These are phyloP conservation scores for Metschnikowia cubensis DNA, from an alignment of 805 yeast genomes.

Conservation along the genomic window DNA sequence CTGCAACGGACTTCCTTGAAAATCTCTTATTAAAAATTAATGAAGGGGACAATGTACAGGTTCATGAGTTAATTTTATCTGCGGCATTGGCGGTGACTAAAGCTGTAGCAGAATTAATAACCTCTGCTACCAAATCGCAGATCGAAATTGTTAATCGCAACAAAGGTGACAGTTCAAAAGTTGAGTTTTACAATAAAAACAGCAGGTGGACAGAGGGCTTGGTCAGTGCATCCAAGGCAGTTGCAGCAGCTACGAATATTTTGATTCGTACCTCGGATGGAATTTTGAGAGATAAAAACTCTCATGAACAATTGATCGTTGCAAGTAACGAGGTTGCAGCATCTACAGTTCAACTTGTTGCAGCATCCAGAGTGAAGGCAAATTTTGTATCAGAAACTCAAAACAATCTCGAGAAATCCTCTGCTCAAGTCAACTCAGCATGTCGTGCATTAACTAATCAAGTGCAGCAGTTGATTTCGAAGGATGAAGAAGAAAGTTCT, in stretches of 20 bases:
- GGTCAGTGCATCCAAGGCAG: slow-evolving; percentile 83
- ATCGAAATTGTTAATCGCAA: slow-evolving; percentile 73
- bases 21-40: slow-evolving; percentile 51
- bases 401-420: slow-evolving; percentile 64
- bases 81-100: slow-evolving; percentile 80
- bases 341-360: slow-evolving; percentile 86
- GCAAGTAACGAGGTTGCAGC: slow-evolving; percentile 92
- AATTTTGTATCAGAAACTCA: slow-evolving; percentile 72
- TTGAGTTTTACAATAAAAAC: slow-evolving; percentile 80
- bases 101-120: slow-evolving; percentile 67
- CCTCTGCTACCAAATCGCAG: slow-evolving; percentile 77
- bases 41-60: slow-evolving; percentile 56
- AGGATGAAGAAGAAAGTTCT: slow-evolving; percentile 29
- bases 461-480: slow-evolving; percentile 57
- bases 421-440: slow-evolving; percentile 67
- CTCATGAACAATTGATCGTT: slow-evolving; percentile 81
- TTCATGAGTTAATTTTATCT: slow-evolving; percentile 70
- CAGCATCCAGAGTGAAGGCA: slow-evolving; percentile 86
- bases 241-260: slow-evolving; percentile 78
- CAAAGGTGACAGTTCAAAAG: slow-evolving; percentile 57
- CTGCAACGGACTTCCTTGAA: slow-evolving; percentile 59
- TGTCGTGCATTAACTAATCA: slow-evolving; percentile 68
- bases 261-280: slow-evolving; percentile 86
- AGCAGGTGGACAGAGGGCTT: slow-evolving; percentile 93
- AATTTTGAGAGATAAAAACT: slow-evolving; percentile 55